These are phyloP conservation scores for Sherardia arvensis DNA, from an alignment of 257 asterid genomes.

Conservation along the genomic window DNA sequence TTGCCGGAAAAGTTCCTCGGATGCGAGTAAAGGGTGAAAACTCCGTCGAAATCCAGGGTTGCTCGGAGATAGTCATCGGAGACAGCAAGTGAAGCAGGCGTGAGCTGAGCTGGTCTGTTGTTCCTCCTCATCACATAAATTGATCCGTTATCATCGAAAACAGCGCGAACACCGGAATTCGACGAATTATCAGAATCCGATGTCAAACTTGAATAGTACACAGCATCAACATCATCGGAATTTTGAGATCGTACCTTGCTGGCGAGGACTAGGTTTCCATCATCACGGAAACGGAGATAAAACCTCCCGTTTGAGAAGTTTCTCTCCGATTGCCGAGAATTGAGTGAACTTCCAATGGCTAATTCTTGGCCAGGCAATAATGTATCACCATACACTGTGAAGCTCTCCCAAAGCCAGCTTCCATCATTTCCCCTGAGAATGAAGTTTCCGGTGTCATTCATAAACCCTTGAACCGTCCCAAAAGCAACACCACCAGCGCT, in stretches of 20 bases:
- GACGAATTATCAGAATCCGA: slow-evolving; percentile 17
- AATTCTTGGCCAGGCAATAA: slow-evolving; percentile 23
- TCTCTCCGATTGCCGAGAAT: neutral
- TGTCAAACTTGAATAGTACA: slow-evolving; percentile 28
- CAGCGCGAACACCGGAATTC: slow-evolving; percentile 25
- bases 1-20: slow-evolving; percentile 18
- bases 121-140: slow-evolving; percentile 22
- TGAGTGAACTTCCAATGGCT: slow-evolving; percentile 4
- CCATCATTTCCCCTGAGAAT: slow-evolving; percentile 19
- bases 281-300: slow-evolving; percentile 19
- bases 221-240: slow-evolving; percentile 16
- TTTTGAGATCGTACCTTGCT: slow-evolving; percentile 22
- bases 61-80: slow-evolving; percentile 30
- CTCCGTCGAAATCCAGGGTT: slow-evolving; percentile 41
- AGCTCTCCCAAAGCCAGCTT: slow-evolving; percentile 41
- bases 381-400: slow-evolving; percentile 27
- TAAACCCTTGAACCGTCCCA: slow-evolving; percentile 19
- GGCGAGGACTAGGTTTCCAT: slow-evolving; percentile 33
- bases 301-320: slow-evolving; percentile 41
- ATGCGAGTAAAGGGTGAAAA: slow-evolving; percentile 30
- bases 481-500: neutral
- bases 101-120: slow-evolving; percentile 1
- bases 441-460: slow-evolving; percentile 57
- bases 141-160: slow-evolving; percentile 22
- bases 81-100: slow-evolving; percentile 6